phyloP scores from a whole-genome alignment of 139 green algal species.

The Chlorokybus atmophyticus region DNA sequence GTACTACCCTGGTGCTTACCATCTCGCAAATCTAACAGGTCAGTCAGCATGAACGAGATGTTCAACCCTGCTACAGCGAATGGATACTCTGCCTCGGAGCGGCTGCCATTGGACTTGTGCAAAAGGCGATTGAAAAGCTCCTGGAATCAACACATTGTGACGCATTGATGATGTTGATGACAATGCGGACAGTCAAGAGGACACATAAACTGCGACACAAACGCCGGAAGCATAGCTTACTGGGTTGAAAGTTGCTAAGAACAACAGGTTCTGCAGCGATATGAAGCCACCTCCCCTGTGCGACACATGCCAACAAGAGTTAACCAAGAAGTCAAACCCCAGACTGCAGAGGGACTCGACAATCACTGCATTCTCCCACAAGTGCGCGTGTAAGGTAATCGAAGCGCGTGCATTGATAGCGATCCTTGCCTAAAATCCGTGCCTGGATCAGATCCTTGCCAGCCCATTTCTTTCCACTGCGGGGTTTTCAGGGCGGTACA shows the following conservation, averaged over 20 bases:
- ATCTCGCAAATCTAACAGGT: slow-evolving; percentile 38
- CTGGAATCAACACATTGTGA: not conserved
- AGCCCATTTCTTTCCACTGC: slow-evolving; percentile 72
- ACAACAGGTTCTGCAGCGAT: slow-evolving; percentile 63
- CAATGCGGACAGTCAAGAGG: slow-evolving; percentile 5
- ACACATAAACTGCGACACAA: not conserved
- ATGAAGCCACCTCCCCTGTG: slow-evolving; percentile 50
- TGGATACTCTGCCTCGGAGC: slow-evolving; percentile 68
- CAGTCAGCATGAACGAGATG: slow-evolving; percentile 54
- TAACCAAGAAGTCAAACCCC: not conserved
- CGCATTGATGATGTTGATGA: not conserved
- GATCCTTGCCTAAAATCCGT: slow-evolving; percentile 51
- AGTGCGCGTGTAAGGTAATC: not conserved
- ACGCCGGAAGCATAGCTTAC: slow-evolving; percentile 1
- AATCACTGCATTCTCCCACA: not conserved
- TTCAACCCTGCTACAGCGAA: slow-evolving; percentile 80
- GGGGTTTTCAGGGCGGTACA: slow-evolving; percentile 13
- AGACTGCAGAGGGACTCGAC: not conserved
- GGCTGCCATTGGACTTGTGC: slow-evolving; percentile 45
- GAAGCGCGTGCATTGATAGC: not conserved
- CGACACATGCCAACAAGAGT: not conserved
- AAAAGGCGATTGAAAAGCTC: slow-evolving; percentile 38
- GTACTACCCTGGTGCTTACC: slow-evolving; percentile 1
- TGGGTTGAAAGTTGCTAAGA: slow-evolving; percentile 39
- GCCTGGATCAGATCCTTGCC: slow-evolving; percentile 51